Percentiles rank a stretch among this genome's conserved stretches.
phyloP scores from a whole-genome alignment of 768 basidiomycete genomes.

The Mycena leptocephala region DNA sequence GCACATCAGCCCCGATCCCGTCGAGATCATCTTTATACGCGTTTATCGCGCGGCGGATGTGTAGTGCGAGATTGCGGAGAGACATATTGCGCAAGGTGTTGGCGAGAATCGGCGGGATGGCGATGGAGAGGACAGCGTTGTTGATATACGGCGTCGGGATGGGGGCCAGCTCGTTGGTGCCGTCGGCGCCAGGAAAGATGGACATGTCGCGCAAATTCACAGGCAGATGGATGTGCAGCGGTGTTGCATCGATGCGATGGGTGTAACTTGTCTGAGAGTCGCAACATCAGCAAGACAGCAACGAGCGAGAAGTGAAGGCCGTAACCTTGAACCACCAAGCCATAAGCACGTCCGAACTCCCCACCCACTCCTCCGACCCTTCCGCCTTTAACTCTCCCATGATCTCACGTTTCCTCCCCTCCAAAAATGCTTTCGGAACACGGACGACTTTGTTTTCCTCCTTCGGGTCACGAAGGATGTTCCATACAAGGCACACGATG shows the following conservation, averaged over 20 bases:
- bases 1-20: neutral
- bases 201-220: too few species aligned
- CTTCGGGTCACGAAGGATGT: neutral
- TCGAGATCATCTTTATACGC: neutral
- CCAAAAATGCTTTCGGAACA: constrained; percentile 24
- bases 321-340: constrained; percentile 26
- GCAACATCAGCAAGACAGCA: neutral
- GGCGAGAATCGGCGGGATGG: neutral
- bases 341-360: constrained; percentile 13
- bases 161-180: neutral
- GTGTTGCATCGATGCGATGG: too few species aligned
- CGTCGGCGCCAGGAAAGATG: neutral
- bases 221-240: too few species aligned
- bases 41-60: neutral
- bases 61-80: neutral
- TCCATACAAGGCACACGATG: too few species aligned
- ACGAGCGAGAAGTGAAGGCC: neutral
- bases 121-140: neutral
- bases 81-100: too few species aligned
- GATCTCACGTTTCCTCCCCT: neutral
- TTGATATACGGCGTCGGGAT: neutral
- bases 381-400: too few species aligned
- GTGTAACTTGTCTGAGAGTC: too few species aligned
- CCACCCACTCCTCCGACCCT: constrained; percentile 18
- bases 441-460: neutral